Evolutionary conservation across 257 asterid genomes (phyloP), one percentile per base, ranked within the genome.

Genomic region (Vinca minor): DNA sequence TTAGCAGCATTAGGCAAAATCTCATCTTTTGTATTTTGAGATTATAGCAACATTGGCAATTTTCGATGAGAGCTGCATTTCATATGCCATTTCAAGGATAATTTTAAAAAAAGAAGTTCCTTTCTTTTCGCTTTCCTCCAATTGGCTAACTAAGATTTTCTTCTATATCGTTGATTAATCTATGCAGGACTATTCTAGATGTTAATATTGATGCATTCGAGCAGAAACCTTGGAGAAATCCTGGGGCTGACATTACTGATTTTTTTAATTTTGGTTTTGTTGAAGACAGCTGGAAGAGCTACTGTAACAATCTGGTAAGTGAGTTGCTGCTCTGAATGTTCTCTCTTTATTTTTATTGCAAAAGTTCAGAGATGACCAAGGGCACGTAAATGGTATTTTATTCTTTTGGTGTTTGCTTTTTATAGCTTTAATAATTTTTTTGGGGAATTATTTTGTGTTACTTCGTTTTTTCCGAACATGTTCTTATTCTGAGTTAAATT

Each of bases 231-330:
- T 76, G 85, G 82, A 70, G 76, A 44, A 55, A 71, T 71, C 77
- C 76, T 34, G 73, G 69, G 14, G 65, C 59, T 47, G 78, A 80
- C 56, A 39, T 80, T 39, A 74, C 76, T n/a, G 77, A 79, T 66
- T 79, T 67, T 65, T 79, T 79, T 71, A 79, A 79, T 74, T 79
- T 67, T 73, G 82, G 79, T 31, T 69, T 79, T 36, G 65, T 76
- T 65, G 84, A 79, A 69, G 73, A 73, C 61, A 69, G 77, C 41
- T 76, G 84, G 84, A 79, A 73, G 66, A 28, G 47, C 47, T 79
- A 70, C 54, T 73, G 77, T 75, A 62, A 45, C 42, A 39, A 20
- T 60, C 63, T 75, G 81, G 83, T 78, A 73, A 69, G 35, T 47
- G 31, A 54, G 45, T 64, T 41, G 35, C 14, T 60, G 42, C 65